Conservation (phyloP, 2,329 filamentous ascomycete genomes). For the Diaporthe destruens region DNA sequence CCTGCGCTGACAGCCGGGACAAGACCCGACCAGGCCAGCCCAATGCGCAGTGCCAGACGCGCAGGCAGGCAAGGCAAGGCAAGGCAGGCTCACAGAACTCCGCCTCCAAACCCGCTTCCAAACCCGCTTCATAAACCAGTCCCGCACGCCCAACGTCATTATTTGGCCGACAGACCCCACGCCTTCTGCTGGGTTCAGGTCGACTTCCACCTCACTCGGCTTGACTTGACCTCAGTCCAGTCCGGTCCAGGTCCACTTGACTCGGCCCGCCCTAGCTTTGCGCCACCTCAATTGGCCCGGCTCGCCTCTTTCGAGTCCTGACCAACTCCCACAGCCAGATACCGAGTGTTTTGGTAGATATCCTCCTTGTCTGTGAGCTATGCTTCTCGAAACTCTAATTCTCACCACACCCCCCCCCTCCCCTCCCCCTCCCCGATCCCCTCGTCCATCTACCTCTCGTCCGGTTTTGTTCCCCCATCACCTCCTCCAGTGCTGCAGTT, state of each 20-base stretch:
- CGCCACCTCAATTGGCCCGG: background rate
- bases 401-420: background rate
- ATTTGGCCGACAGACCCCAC: constrained; percentile 22
- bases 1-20: background rate
- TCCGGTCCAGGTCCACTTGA: background rate
- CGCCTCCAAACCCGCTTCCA: background rate
- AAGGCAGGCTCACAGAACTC: constrained; percentile 22
- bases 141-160: constrained; percentile 22
- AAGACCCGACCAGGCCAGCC: background rate
- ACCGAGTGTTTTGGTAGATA: no score
- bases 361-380: background rate
- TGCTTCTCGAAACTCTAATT: constrained; percentile 13
- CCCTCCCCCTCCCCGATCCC: no score
- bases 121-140: background rate
- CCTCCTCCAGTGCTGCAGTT: background rate
- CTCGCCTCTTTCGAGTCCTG: background rate
- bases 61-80: background rate
- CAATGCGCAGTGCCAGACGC: no score
- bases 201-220: constrained; percentile 15
- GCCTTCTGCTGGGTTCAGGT: constrained; percentile 24
- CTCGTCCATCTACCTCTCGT: background rate
- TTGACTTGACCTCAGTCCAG: no score
- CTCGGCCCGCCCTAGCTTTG: background rate
- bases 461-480: background rate
- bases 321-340: background rate